These are phyloP conservation scores for Diplodia sapinea DNA, from an alignment of 2,329 filamentous ascomycete genomes.

Conservation along the genomic window DNA sequence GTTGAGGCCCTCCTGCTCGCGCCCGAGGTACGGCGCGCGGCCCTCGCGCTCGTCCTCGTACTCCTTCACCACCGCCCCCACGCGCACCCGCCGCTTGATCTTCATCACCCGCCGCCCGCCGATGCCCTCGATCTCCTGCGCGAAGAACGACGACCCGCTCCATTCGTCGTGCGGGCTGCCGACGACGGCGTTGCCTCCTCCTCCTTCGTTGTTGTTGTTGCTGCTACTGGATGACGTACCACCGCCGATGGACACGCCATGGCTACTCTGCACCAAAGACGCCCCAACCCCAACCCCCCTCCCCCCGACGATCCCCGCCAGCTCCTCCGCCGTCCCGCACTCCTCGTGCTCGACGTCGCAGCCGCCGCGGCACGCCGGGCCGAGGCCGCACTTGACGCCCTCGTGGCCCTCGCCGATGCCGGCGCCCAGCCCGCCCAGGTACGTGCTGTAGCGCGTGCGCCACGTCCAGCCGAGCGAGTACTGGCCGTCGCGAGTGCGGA, in stretches of 20 bases:
- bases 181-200: slow-evolving; percentile 40
- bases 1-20: slow-evolving; percentile 71
- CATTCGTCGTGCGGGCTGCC: slow-evolving; percentile 46
- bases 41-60: slow-evolving; percentile 66
- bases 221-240: neutral
- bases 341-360: slow-evolving; percentile 83
- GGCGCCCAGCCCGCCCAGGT: slow-evolving; percentile 80
- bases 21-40: slow-evolving; percentile 64
- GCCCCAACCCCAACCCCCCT: neutral
- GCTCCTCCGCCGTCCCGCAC: slow-evolving; percentile 55
- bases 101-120: slow-evolving; percentile 88
- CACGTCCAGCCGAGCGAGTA: slow-evolving; percentile 81
- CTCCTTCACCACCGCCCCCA: slow-evolving; percentile 85
- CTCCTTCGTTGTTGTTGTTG: neutral
- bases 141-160: slow-evolving; percentile 73
- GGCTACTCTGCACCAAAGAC: neutral
- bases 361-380: slow-evolving; percentile 74
- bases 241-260: slow-evolving; percentile 2
- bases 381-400: slow-evolving; percentile 86
- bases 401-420: slow-evolving; percentile 88
- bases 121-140: slow-evolving; percentile 90
- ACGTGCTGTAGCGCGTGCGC: slow-evolving; percentile 80
- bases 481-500: slow-evolving; percentile 64
- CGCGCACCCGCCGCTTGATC: slow-evolving; percentile 77
- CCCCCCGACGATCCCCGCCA: slow-evolving; percentile 1